Evolutionary conservation across 441 rosid species (phyloP), one percentile per base, ranked within the genome.

Genomic region (Hura crepitans): DNA sequence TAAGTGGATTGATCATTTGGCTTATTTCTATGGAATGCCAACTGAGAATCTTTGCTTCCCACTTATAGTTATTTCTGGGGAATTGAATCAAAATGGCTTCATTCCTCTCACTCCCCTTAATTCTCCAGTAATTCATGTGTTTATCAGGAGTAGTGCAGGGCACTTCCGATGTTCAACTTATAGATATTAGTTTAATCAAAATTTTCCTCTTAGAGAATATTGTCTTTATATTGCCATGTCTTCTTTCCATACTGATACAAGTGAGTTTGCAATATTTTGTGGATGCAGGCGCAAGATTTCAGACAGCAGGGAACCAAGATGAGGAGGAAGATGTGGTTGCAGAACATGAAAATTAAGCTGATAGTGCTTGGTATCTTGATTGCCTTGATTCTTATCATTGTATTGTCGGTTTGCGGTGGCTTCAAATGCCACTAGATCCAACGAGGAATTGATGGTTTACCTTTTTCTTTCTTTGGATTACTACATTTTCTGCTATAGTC

Each of bases 301-400:
- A 87, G 88, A 76, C 84, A 88, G 66, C 92, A 87, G 68, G 99
- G 99, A 74, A 89, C 92, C 46, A 79, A 92, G 85, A 81, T 94
- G 84, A 90, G 78, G 80, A 86, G 94, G 73, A 92, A 84, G 82
- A 84, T 94, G 97, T 94, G 97, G 98, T 5, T 83, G 18, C 87
- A 92, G 83, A 94, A 92, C 78, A 94, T 94, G 98, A 94, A 94
- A 87, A 81, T 94, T 15, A 94, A 94, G 85, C 81, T 94, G 80
- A 81, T 94, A 54, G 98, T 88, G 62, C 58, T 89, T 53, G 94
- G 85, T 47, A 90, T 94, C 74, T 12, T 93, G 68, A 39, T 87
- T 50, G 89, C 89, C 3, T 77, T 95, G 84, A 86, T 90, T 68
- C 90, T 95, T 68, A 84, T 95, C 80, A 84, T 94, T 56, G 57